Percentiles rank a stretch among this genome's conserved stretches.
Evolutionary conservation across 2,329 filamentous ascomycete genomes (phyloP).

Genomic region (Cordyceps cicadae): DNA sequence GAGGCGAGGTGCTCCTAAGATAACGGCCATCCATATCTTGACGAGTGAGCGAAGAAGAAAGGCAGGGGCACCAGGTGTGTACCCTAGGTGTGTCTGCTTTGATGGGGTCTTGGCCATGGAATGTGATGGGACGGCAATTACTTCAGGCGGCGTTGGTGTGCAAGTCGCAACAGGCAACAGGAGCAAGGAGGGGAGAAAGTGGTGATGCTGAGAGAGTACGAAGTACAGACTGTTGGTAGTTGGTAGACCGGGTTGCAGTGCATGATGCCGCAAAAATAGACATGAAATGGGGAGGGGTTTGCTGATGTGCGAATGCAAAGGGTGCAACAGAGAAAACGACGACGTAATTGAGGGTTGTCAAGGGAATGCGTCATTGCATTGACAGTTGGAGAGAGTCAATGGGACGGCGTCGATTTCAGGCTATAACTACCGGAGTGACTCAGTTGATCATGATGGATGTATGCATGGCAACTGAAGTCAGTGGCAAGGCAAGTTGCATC

Average conservation of each 20-base stretch:
- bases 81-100: not conserved
- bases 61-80: not conserved
- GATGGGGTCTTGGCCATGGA: not conserved
- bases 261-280: not conserved
- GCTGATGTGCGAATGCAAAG: not conserved
- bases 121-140: not conserved
- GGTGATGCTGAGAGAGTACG: not conserved
- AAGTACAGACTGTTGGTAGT: no score
- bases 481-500: no score
- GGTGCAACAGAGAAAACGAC: not conserved
- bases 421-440: not conserved
- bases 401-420: not conserved
- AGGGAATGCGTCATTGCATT: not conserved
- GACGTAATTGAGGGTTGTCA: constrained; percentile 6
- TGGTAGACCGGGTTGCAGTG: not conserved
- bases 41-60: not conserved
- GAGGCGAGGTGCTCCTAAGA: not conserved
- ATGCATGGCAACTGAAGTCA: not conserved
- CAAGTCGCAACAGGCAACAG: not conserved
- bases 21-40: not conserved
- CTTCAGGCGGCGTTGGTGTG: not conserved
- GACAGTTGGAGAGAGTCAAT: not conserved
- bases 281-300: not conserved
- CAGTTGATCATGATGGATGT: no score
- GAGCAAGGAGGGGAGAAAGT: no score